Evolutionary conservation across 371 early-diverging fungal genomes (phyloP), one percentile per base, ranked within the genome.

Genomic region (Rhizopus microsporus): DNA sequence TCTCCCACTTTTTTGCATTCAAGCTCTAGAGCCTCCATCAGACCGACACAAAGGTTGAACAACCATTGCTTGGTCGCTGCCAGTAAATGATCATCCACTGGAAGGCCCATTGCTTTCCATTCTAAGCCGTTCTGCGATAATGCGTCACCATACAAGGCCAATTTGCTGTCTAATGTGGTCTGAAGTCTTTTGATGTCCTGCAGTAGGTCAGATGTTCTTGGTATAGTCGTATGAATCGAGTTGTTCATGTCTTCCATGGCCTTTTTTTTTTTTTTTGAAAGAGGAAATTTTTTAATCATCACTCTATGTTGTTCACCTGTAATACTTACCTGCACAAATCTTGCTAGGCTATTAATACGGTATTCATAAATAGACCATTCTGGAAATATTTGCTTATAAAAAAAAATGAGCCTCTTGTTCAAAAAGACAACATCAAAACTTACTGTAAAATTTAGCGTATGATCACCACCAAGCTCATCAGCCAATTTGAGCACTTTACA

Each of bases 31-130:
- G 73, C 78, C 17, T 61, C 57, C 5, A 72, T 39, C 2, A 72
- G 39, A 23, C 59, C 72, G 13, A 69, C 56, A 40, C 72, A 75
- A 1, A 75, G 50, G 39, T 65, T 69, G 43, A 69, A 62, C 6
- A 78, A 51, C 72, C 74, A 78, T 29, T 68, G 68, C 56, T 74
- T 74, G 7, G 64, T 65, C 0, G 68, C 59, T 5, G 58, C 70
- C 9, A 78, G 52, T 8, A 78, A 51, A n/a, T 63, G 60, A 9
- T 74, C 72, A 33, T 78, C 70, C 9, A 72, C 79, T 2, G 79
- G 79, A 45, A 78, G 33, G 2, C 76, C 79, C 72, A 78, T 71
- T 1, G 76, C 69, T 56, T 74, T 75, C 79, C 79, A 78, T 56
- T 69, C 72, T 10, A 78, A 40, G 3, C 79, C 79, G 51, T 75